Evolutionary conservation across 176 grass and related monocot species (phyloP), one percentile per base, ranked within the genome.

Genomic region (Alloteropsis semialata): DNA sequence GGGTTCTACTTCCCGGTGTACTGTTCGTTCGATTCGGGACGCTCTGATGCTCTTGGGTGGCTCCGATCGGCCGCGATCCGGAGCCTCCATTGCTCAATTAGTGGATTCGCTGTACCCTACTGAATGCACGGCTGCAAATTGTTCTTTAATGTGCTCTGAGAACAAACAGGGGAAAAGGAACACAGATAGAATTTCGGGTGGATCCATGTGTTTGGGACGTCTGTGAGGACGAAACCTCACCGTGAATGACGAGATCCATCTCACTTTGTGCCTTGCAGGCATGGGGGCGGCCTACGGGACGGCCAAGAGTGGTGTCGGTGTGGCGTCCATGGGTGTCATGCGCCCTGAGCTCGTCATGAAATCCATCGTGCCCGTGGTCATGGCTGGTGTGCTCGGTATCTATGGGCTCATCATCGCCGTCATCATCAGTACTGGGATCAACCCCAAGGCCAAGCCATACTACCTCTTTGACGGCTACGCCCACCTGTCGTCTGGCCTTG

Each of bases 361-460:
- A 83, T 92, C 90, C 67, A 92, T 92, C 44, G 90, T 92, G 74
- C 90, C 90, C 82, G 90, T 92, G 1, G 90, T 92, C 83, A 92
- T 92, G 90, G 90, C 90, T 68, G 90, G 90, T 69, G 90, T 92
- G 67, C 90, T 92, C 45, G 90, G 90, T 49, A 92, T 92, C 86
- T 92, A 92, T 36, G 90, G 90, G 9, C 90, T 92, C 79, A 92
- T 92, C 25, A 92, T 92, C 2, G 90, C 90, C 3, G 90, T 92
- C 54, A 92, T 92, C 86, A 92, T 92, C 82, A 92, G 90, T 24
- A 92, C 90, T 15, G 90, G 90, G 74, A 92, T 92, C 73, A 92
- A 92, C 79, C 90, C 90, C 73, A 92, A 92, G 86, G 90, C 90
- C 90, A 92, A 92, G 86, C 87, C 90, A 0, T 92, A 92, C 83